Conservation (phyloP, 2,329 filamentous ascomycete species). For the Penicillium paneum region DNA sequence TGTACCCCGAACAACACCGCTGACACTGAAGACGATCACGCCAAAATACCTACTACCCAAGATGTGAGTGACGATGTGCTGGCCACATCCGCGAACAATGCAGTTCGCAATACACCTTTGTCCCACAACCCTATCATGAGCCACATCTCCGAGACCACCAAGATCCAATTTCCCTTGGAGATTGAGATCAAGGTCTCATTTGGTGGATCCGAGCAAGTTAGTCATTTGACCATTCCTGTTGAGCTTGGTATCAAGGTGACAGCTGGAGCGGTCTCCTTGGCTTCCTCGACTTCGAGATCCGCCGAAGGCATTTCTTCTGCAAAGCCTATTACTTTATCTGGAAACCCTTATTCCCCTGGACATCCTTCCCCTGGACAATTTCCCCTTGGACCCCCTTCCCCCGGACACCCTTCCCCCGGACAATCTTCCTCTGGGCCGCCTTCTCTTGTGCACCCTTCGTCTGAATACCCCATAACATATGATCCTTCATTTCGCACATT, state of each 20-base stretch:
- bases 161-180: background rate
- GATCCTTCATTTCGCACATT: background rate
- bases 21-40: constrained; percentile 7
- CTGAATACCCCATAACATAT: background rate
- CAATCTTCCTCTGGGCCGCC: background rate
- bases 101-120: background rate
- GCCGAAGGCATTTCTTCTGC: background rate
- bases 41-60: background rate
- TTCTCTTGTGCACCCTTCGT: background rate
- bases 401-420: background rate
- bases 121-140: background rate
- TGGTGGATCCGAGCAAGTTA: background rate
- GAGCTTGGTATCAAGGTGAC: background rate
- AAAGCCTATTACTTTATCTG: background rate
- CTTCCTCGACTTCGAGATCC: background rate
- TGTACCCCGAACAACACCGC: constrained; percentile 27
- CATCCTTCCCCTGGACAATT: background rate
- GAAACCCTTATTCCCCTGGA: background rate
- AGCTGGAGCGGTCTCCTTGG: background rate
- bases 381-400: background rate
- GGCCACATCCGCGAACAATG: background rate
- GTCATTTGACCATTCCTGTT: background rate
- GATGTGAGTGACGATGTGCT: background rate
- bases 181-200: background rate
- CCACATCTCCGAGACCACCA: background rate